A percentile compares a stretch with the other conserved stretches of the same genome.
phyloP scores from a whole-genome alignment of 2,329 filamentous ascomycete genomes.

The Bipolaris zeicola region DNA sequence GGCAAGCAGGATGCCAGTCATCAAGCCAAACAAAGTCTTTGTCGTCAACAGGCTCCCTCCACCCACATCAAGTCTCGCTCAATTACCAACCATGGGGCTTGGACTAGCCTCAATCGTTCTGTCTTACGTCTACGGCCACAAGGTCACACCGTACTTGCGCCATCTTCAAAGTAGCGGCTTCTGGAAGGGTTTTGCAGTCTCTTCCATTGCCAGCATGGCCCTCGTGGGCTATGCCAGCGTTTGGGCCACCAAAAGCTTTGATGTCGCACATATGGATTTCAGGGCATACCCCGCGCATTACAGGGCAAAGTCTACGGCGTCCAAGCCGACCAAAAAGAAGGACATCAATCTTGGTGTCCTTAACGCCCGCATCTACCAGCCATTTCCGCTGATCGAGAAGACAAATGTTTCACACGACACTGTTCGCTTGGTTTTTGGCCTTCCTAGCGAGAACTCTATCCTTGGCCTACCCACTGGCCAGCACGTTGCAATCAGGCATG shows the following conservation, averaged over 20 bases:
- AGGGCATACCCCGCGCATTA: conserved; percentile 19
- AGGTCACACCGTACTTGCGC: conserved; percentile 14
- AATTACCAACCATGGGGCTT: conserved; percentile 10
- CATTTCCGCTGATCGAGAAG: conserved; percentile 50
- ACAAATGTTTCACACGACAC: conserved; percentile 26
- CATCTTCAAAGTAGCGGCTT: conserved; percentile 15
- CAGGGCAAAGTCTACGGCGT: conserved; percentile 16
- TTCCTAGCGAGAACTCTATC: conserved; percentile 30
- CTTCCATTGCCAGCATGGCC: conserved; percentile 14
- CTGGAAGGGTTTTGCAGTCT: conserved; percentile 21
- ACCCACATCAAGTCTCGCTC: conserved; percentile 10
- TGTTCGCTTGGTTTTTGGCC: conserved; percentile 33
- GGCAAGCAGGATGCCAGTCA: conserved; percentile 48
- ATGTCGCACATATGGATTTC: conserved; percentile 22
- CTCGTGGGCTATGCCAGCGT: conserved; percentile 14
- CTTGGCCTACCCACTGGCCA: conserved; percentile 46
- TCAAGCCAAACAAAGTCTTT: conserved; percentile 13
- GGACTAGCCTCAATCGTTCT: conserved; percentile 10
- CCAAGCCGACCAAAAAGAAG: conserved; percentile 15
- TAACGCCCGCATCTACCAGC: conserved; percentile 55
- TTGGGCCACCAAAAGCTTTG: conserved; percentile 17
- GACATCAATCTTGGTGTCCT: conserved; percentile 53
- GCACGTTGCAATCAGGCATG: conserved; percentile 53
- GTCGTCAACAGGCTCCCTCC: conserved; percentile 21
- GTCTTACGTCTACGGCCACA: conserved; percentile 10